These are phyloP conservation scores for Claviceps cyperi DNA, from an alignment of 2,329 filamentous ascomycete species.

Conservation along the genomic window DNA sequence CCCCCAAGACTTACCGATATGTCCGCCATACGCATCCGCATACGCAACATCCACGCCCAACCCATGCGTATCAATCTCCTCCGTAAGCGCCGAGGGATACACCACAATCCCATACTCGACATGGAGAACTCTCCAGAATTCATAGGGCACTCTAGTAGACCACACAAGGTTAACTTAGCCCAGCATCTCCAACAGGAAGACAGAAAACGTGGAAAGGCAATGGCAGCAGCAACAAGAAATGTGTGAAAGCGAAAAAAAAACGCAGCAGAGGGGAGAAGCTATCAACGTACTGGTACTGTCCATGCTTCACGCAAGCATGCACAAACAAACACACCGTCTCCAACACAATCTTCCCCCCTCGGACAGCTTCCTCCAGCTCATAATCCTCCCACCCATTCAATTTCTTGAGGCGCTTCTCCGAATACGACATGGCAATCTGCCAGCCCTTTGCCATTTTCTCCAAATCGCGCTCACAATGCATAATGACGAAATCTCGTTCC, in stretches of 20 bases:
- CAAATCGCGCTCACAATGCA: conserved; percentile 16
- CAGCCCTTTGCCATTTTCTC: conserved; percentile 23
- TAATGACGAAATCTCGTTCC: background rate
- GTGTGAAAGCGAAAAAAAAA: too few relatives aligned
- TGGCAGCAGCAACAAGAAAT: too few relatives aligned
- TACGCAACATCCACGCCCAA: conserved; percentile 21
- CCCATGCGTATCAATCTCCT: conserved; percentile 19
- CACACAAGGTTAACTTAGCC: too few relatives aligned
- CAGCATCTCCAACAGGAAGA: background rate
- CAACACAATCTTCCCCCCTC: conserved; percentile 20
- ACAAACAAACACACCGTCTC: conserved; percentile 27
- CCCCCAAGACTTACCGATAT: conserved; percentile 17
- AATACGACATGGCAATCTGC: conserved; percentile 23
- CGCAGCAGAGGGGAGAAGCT: background rate
- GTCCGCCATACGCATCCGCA: conserved; percentile 22
- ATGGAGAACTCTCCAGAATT: conserved; percentile 24
- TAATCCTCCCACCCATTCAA: conserved; percentile 18
- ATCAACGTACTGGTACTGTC: conserved; percentile 21
- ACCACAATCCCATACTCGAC: conserved; percentile 26
- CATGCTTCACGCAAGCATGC: conserved; percentile 22
- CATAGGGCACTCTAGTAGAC: conserved; percentile 18
- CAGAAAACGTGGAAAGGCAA: background rate
- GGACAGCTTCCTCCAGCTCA: conserved; percentile 18
- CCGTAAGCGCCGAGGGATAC: conserved; percentile 24
- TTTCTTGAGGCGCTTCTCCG: conserved; percentile 19